Evolutionary conservation across 2,329 filamentous ascomycete genomes (phyloP).

Genomic region (Leptographium wingfieldii): DNA sequence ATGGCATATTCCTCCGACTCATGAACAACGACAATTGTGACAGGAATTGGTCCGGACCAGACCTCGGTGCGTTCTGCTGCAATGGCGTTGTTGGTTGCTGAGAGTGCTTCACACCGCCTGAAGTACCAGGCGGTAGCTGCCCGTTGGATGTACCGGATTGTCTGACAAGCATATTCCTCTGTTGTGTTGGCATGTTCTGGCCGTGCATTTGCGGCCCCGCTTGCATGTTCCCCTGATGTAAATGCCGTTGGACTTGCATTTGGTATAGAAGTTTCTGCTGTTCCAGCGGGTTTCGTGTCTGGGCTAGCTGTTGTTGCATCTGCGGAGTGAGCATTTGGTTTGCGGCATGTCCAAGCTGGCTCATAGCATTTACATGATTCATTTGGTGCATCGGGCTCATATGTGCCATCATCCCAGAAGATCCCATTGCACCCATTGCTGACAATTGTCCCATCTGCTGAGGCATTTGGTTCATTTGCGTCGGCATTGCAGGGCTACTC

Average conservation of each 20-base stretch:
- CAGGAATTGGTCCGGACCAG: constrained; percentile 56
- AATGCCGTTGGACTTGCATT: constrained; percentile 69
- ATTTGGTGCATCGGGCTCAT: constrained; percentile 33
- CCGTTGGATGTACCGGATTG: constrained; percentile 39
- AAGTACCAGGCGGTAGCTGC: constrained; percentile 34
- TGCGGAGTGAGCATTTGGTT: constrained; percentile 20
- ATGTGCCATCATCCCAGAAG: constrained; percentile 11
- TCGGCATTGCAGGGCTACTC: constrained; percentile 40
- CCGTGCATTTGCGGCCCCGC: constrained; percentile 21
- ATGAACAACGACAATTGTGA: constrained; percentile 70
- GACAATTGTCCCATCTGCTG: constrained; percentile 39
- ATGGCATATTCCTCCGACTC: constrained; percentile 55
- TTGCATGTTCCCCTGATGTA: constrained; percentile 44
- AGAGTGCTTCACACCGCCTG: constrained; percentile 15
- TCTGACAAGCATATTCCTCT: constrained; percentile 32
- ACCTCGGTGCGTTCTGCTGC: constrained; percentile 17
- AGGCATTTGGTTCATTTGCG: constrained; percentile 27
- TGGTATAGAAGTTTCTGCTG: constrained; percentile 72
- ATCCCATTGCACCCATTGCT: constrained; percentile 37
- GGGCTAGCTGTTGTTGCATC: constrained; percentile 26
- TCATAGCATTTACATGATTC: constrained; percentile 22
- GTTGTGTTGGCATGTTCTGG: constrained; percentile 14
- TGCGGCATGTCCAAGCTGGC: constrained; percentile 26
- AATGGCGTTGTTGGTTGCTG: constrained; percentile 24
- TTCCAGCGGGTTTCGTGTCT: constrained; percentile 46